Conservation (phyloP, 257 asterid genomes). For the Striga asiatica region DNA sequence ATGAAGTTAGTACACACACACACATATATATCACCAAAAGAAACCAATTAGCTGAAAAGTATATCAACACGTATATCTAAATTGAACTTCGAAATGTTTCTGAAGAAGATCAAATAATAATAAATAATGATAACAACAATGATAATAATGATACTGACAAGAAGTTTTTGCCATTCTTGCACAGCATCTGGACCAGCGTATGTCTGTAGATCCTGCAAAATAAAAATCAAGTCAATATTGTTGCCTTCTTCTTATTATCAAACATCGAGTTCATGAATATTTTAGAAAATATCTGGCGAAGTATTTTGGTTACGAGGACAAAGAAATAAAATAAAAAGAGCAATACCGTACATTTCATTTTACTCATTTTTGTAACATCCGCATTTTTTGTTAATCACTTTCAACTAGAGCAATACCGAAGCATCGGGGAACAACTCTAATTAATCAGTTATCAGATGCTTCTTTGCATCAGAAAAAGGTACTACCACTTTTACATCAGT, state of each 20-base stretch:
- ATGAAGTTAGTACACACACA: too few relatives aligned
- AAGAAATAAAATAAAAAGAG: background rate
- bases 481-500: constrained; percentile 4
- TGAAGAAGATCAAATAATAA: background rate
- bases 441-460: background rate
- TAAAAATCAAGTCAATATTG: constrained; percentile 3
- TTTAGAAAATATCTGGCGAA: background rate
- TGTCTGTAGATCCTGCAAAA: constrained; percentile 71
- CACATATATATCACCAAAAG: background rate
- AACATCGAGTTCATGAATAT: background rate
- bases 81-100: background rate
- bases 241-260: background rate
- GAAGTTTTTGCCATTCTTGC: constrained; percentile 92
- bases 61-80: background rate
- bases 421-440: background rate
- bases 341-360: background rate
- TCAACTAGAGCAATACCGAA: background rate
- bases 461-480: background rate
- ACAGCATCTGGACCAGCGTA: constrained; percentile 77
- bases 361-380: constrained; percentile 1
- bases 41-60: background rate
- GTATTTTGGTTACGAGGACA: background rate
- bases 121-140: background rate
- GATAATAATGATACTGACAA: constrained; percentile 39
- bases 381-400: background rate